Evolutionary conservation across 352 stramenopile species (phyloP), one percentile per base, ranked within the genome.

Genomic region (Pythium chondricola): DNA sequence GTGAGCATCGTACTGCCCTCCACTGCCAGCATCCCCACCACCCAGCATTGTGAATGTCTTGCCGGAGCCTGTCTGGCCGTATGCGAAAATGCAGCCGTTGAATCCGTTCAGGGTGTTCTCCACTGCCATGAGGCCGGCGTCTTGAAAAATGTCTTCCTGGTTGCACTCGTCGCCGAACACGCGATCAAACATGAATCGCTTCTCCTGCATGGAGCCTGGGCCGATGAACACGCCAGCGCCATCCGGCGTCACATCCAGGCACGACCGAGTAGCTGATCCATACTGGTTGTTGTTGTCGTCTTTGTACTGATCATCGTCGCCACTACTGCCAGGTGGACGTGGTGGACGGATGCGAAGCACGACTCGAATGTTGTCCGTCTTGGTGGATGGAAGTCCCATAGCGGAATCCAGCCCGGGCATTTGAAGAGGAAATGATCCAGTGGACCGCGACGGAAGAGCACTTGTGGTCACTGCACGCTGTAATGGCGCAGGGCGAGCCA

Each of bases 21-120:
- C 49, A 7, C 36, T 36, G 22, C 49, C 33, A 10, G 39, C 42
- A 10, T 60, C 48, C 0, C 64, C 50, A 18, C 58, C 74, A 20
- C 80, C 83, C 13, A 93, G 60, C 83, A 96, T 93, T 37, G 84
- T 94, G 55, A 91, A 93, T 10, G 85, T 95, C 48, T 96, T 96
- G 6, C 85, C 85, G 0, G 74, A 90, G 0, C 85, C 85, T 2
- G 85, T 96, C 52, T 95, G 84, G 20, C 85, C 85, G 44, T 95
- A 96, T 6, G 85, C 85, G 40, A 96, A 95, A 44, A 96, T 88
- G 49, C 80, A 91, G 29, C 85, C 85, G 48, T 96, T 93, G 59
- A 89, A 96, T 14, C 85, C 85, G 24, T 85, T 53, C 26, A 96
- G 67, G 0, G 77, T 82, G 43, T 88, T 92, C 39, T 93, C 83